phyloP scores from a whole-genome alignment of 352 stramenopile species.

The Pythium biforme region DNA sequence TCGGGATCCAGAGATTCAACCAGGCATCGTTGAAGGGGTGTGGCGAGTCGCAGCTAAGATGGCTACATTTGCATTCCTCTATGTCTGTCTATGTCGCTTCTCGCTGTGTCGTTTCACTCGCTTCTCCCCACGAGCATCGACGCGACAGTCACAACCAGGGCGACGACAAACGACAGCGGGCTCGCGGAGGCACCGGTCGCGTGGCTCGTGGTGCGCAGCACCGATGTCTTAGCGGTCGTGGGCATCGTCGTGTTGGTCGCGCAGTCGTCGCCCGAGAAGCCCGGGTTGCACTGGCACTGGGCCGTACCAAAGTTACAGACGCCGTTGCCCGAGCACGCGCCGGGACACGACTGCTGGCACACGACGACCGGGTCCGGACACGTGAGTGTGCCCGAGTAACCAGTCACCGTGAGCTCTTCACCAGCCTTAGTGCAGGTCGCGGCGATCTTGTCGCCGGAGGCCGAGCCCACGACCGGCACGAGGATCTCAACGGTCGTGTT shows the following conservation, averaged over 20 bases:
- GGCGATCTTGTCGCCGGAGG: conserved; percentile 20
- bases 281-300: conserved; percentile 29
- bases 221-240: conserved; percentile 1
- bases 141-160: background rate
- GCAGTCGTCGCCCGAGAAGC: conserved; percentile 32
- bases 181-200: background rate
- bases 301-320: conserved; percentile 29
- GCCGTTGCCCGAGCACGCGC: conserved; percentile 33
- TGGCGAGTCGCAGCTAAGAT: no score
- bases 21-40: no score
- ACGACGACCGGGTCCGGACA: conserved; percentile 68
- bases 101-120: background rate
- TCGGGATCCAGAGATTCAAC: background rate
- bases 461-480: conserved; percentile 30
- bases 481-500: conserved; percentile 42
- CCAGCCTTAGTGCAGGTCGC: conserved; percentile 50
- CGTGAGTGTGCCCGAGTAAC: conserved; percentile 53
- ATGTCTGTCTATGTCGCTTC: background rate
- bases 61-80: background rate
- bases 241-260: conserved; percentile 18
- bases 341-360: conserved; percentile 39
- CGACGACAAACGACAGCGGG: background rate
- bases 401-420: conserved; percentile 33
- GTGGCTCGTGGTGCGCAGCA: background rate
- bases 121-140: background rate